Evolutionary conservation across 805 yeast genomes (phyloP).

Genomic region (Cyberlindnera xishuangbannaensis): DNA sequence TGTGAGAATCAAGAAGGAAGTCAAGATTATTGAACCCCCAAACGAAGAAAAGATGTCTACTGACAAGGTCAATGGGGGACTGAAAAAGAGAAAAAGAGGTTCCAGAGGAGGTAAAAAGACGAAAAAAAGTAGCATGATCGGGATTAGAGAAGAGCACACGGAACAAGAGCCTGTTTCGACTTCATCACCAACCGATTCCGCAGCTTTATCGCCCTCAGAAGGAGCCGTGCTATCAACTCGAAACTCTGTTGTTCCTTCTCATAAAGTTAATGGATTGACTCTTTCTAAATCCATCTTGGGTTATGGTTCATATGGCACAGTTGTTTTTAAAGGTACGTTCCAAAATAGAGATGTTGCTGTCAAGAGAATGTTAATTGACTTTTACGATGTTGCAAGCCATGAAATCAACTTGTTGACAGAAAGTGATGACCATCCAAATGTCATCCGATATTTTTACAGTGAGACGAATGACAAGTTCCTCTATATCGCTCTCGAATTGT

Average conservation of each 20-base stretch:
- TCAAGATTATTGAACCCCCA: constrained; percentile 26
- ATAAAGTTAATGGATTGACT: constrained; percentile 39
- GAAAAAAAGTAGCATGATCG: constrained; percentile 23
- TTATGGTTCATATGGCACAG: constrained; percentile 95
- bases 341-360: constrained; percentile 95
- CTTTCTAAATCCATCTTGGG: constrained; percentile 79
- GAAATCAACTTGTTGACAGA: constrained; percentile 85
- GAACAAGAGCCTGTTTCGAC: not conserved
- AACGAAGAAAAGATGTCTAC: constrained; percentile 14
- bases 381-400: constrained; percentile 89
- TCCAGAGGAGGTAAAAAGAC: constrained; percentile 74
- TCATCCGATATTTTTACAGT: constrained; percentile 88
- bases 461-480: constrained; percentile 82
- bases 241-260: too few species aligned
- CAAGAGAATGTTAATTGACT: constrained; percentile 87
- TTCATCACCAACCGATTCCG: too few species aligned
- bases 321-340: constrained; percentile 84
- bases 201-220: too few species aligned
- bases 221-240: too few species aligned
- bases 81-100: constrained; percentile 75
- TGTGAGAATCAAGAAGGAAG: constrained; percentile 18
- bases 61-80: constrained; percentile 23
- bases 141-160: constrained; percentile 3
- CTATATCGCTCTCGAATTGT: constrained; percentile 88
- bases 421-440: constrained; percentile 96